These are phyloP conservation scores for Alternaria rosae DNA, from an alignment of 2,329 filamentous ascomycete species.

Conservation along the genomic window DNA sequence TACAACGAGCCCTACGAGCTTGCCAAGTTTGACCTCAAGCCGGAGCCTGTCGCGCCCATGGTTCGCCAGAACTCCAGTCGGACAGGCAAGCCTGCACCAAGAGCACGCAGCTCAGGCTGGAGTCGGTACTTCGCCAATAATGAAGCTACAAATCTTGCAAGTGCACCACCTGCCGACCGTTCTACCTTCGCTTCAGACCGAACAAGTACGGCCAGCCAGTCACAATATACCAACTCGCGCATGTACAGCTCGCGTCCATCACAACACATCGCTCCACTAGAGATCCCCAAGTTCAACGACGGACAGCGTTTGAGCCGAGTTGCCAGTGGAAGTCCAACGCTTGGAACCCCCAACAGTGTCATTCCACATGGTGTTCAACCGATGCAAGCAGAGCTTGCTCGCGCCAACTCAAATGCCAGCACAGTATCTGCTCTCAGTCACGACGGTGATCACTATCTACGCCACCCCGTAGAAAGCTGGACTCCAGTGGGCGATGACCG, in stretches of 20 bases:
- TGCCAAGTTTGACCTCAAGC: slow-evolving; percentile 53
- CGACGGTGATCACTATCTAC: slow-evolving; percentile 41
- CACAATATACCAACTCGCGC: slow-evolving; percentile 60
- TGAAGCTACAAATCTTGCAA: slow-evolving; percentile 62
- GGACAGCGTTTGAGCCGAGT: slow-evolving; percentile 71
- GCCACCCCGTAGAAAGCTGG: slow-evolving; percentile 46
- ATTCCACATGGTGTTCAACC: slow-evolving; percentile 44
- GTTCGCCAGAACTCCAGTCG: slow-evolving; percentile 49
- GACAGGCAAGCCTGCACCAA: slow-evolving; percentile 27
- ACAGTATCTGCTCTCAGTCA: slow-evolving; percentile 42
- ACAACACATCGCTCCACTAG: slow-evolving; percentile 73
- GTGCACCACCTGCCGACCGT: slow-evolving; percentile 68
- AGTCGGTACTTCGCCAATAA: slow-evolving; percentile 80
- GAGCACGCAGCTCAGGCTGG: slow-evolving; percentile 72
- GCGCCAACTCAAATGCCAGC: slow-evolving; percentile 49
- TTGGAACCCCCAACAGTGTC: slow-evolving; percentile 64
- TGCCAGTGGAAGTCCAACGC: slow-evolving; percentile 72
- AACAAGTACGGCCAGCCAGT: slow-evolving; percentile 50
- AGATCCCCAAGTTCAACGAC: slow-evolving; percentile 57
- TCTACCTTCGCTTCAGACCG: slow-evolving; percentile 50
- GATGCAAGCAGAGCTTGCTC: slow-evolving; percentile 49
- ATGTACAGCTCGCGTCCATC: slow-evolving; percentile 68
- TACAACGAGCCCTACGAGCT: slow-evolving; percentile 54
- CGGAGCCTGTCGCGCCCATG: slow-evolving; percentile 42
- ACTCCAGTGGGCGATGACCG: slow-evolving; percentile 46